Conservation (phyloP, 106 monocot genomes). For the Dendrobium chrysotoxum region DNA sequence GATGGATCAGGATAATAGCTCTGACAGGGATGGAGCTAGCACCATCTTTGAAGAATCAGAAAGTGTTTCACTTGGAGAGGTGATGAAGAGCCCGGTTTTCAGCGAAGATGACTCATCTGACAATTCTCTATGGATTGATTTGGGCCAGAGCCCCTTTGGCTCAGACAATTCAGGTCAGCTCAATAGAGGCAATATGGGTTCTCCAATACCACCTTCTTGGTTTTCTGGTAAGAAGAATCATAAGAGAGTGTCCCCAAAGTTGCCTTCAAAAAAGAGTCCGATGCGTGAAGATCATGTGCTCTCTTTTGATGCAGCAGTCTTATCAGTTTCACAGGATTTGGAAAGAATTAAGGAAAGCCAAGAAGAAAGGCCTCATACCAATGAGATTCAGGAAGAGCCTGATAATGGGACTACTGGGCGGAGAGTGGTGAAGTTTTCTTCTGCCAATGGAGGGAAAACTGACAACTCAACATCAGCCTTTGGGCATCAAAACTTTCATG, state of each 20-base stretch:
- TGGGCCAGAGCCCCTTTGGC: slow-evolving; percentile 82
- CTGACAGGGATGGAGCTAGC: slow-evolving; percentile 82
- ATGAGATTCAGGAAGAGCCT: slow-evolving; percentile 26
- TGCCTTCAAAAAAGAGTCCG: slow-evolving; percentile 44
- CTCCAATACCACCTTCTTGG: slow-evolving; percentile 81
- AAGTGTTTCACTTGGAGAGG: slow-evolving; percentile 75
- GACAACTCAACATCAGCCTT: slow-evolving; percentile 16
- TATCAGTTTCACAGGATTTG: slow-evolving; percentile 72
- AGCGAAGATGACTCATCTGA: slow-evolving; percentile 91
- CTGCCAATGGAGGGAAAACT: slow-evolving; percentile 24
- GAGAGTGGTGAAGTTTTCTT: slow-evolving; percentile 21
- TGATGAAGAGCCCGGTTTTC: slow-evolving; percentile 89
- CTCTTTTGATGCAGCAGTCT: slow-evolving; percentile 94
- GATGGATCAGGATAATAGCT: slow-evolving; percentile 82
- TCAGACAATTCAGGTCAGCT: slow-evolving; percentile 54
- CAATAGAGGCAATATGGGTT: slow-evolving; percentile 52
- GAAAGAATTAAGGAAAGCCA: slow-evolving; percentile 37
- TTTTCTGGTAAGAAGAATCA: slow-evolving; percentile 58
- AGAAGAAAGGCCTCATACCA: slow-evolving; percentile 20
- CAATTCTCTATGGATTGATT: slow-evolving; percentile 87
- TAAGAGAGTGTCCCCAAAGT: slow-evolving; percentile 49
- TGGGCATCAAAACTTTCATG: slow-evolving; percentile 12
- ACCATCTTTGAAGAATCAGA: slow-evolving; percentile 86
- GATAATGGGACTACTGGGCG: slow-evolving; percentile 18
- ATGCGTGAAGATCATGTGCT: slow-evolving; percentile 53